phyloP scores from a whole-genome alignment of 2,329 filamentous ascomycete species.

The Chaetomiaceae sp. region DNA sequence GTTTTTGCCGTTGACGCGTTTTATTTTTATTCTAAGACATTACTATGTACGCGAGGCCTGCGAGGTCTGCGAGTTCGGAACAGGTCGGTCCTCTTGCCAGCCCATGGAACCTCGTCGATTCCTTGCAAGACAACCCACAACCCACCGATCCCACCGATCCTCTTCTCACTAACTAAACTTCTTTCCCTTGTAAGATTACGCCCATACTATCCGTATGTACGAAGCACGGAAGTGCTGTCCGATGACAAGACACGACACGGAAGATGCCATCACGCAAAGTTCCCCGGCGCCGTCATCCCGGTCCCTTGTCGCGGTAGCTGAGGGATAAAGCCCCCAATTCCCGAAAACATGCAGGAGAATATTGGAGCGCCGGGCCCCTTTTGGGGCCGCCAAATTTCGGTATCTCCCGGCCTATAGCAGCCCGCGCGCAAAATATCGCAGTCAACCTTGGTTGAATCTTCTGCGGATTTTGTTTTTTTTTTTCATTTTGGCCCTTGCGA shows the following conservation, averaged over 20 bases:
- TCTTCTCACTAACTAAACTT: too few species aligned
- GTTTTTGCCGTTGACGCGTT: too few species aligned
- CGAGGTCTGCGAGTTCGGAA: too few species aligned
- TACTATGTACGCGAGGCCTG: too few species aligned
- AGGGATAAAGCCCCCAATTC: constrained; percentile 1
- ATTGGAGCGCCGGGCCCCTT: constrained; percentile 19
- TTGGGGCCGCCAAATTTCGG: constrained; percentile 20
- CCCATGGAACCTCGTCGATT: too few species aligned
- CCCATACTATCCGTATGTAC: too few species aligned
- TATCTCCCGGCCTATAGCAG: constrained; percentile 15
- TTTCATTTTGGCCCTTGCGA: background rate
- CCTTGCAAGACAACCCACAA: too few species aligned
- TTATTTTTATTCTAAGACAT: too few species aligned
- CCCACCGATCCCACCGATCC: too few species aligned
- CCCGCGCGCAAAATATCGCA: constrained; percentile 11
- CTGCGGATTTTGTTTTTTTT: background rate
- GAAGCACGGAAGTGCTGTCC: too few species aligned
- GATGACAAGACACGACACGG: background rate
- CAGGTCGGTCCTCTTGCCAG: too few species aligned
- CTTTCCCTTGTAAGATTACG: too few species aligned
- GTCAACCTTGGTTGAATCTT: background rate
- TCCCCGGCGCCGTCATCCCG: constrained; percentile 8
- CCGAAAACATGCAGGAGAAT: constrained; percentile 25
- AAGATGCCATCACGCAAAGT: constrained; percentile 3
- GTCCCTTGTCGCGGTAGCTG: constrained; percentile 10